A percentile compares a stretch with the other conserved stretches of the same genome.
These are phyloP conservation scores for Coemansia sp. DNA, from an alignment of 192 early-diverging fungal species.

Conservation along the genomic window DNA sequence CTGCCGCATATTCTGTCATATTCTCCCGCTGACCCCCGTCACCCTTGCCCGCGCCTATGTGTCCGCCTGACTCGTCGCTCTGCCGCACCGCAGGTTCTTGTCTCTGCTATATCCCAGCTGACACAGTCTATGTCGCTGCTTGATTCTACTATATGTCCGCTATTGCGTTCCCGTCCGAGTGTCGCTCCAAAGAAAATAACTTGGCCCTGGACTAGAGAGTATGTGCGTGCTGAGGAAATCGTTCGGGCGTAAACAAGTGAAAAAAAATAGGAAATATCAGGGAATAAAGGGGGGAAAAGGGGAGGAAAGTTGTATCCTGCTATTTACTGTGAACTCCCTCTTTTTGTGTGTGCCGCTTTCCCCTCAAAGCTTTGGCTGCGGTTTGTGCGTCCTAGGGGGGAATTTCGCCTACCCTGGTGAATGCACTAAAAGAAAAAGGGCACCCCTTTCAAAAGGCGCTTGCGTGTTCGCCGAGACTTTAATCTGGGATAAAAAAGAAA, in stretches of 20 bases:
- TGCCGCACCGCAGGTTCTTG: neutral
- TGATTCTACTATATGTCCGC: neutral
- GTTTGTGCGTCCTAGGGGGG: neutral
- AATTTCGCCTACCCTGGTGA: conserved; percentile 3
- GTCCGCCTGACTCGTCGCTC: conserved; percentile 2
- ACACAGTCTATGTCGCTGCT: neutral
- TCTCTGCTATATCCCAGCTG: conserved; percentile 1
- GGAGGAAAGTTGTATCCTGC: neutral
- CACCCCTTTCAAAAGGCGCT: neutral
- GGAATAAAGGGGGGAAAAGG: neutral
- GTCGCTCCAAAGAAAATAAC: neutral
- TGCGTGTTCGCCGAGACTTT: neutral
- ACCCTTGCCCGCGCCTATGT: neutral
- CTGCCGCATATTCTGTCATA: conserved; percentile 22
- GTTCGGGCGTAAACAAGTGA: neutral
- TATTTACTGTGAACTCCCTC: neutral
- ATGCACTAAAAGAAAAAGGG: neutral
- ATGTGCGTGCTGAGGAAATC: too few species aligned
- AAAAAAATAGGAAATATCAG: conserved; percentile 8
- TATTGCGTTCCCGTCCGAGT: too few species aligned
- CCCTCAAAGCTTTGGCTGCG: neutral
- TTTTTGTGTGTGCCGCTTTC: neutral
- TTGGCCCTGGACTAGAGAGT: too few species aligned
- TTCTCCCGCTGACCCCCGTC: neutral
- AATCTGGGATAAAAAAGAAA: neutral